Conservation (phyloP, 352 stramenopile genomes). For the Pythium volutum region DNA sequence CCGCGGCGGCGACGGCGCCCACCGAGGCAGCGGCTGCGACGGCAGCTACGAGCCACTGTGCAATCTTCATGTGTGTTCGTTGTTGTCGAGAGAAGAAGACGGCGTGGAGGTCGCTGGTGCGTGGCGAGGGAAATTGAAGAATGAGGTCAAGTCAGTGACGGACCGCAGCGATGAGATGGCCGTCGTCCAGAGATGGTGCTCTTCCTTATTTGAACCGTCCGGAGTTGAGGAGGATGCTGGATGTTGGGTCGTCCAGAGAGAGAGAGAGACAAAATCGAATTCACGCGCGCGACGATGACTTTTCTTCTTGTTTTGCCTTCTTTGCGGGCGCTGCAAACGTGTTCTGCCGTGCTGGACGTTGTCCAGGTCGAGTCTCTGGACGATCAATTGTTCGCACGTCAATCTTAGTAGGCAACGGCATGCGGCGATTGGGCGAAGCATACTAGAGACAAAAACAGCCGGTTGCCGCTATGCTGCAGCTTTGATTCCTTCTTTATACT, state of each 20-base stretch:
- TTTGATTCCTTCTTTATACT: not conserved
- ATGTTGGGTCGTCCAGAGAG: not conserved
- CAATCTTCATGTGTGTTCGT: slow-evolving; percentile 15
- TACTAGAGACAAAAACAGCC: not conserved
- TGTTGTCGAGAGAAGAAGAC: not conserved
- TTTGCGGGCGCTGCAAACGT: not conserved
- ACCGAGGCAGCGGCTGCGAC: slow-evolving; percentile 2
- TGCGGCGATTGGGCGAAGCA: not conserved
- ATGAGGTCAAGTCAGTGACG: slow-evolving; percentile 1
- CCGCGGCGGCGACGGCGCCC: not conserved
- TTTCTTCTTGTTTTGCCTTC: not conserved
- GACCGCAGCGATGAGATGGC: not conserved
- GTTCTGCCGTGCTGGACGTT: not conserved
- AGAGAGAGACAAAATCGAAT: not conserved
- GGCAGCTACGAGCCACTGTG: slow-evolving; percentile 19
- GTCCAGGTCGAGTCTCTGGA: not conserved
- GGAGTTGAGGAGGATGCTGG: not conserved
- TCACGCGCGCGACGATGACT: not conserved
- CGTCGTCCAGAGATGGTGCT: not conserved
- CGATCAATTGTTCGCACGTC: not conserved
- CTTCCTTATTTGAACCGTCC: not conserved
- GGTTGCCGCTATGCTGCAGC: not conserved
- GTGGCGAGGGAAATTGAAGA: slow-evolving; percentile 23
- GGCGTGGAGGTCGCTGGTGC: not conserved
- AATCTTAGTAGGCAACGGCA: not conserved